A percentile compares a stretch with the other conserved stretches of the same genome.
phyloP scores from a whole-genome alignment of 139 green algal genomes.

The Axilococcus clingmanii region DNA sequence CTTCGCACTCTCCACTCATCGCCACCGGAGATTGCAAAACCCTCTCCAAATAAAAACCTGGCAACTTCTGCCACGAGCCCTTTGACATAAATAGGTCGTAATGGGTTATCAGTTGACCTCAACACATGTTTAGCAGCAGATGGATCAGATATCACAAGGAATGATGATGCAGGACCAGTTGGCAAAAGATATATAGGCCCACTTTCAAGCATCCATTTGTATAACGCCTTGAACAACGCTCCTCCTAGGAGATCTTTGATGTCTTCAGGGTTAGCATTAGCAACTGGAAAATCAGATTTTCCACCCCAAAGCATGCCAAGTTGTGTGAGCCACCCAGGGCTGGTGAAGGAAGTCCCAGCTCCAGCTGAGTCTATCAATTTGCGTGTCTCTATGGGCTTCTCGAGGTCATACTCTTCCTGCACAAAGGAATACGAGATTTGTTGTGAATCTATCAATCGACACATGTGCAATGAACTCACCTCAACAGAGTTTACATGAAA shows the following conservation, averaged over 20 bases:
- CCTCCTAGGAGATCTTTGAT: slow-evolving; percentile 94
- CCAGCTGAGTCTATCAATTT: slow-evolving; percentile 68
- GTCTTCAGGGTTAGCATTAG: slow-evolving; percentile 89
- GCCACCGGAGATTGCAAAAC: slow-evolving; percentile 86
- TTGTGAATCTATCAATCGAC: not conserved
- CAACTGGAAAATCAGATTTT: slow-evolving; percentile 88
- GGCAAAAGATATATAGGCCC: slow-evolving; percentile 93
- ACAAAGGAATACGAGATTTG: not conserved
- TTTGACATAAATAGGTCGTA: slow-evolving; percentile 71
- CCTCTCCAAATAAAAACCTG: slow-evolving; percentile 93
- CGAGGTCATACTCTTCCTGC: slow-evolving; percentile 32
- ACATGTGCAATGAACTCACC: not conserved
- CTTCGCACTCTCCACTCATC: slow-evolving; percentile 74
- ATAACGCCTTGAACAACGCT: slow-evolving; percentile 86
- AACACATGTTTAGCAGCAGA: slow-evolving; percentile 92
- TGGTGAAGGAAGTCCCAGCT: slow-evolving; percentile 58
- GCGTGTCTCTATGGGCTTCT: slow-evolving; percentile 34
- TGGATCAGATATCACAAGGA: slow-evolving; percentile 88
- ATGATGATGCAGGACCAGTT: slow-evolving; percentile 71
- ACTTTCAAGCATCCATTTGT: slow-evolving; percentile 78
- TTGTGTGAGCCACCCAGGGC: slow-evolving; percentile 82
- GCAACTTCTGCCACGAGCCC: slow-evolving; percentile 86
- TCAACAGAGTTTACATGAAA: too few relatives aligned
- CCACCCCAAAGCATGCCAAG: slow-evolving; percentile 80
- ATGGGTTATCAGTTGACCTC: slow-evolving; percentile 70